Evolutionary conservation across 768 basidiomycete species (phyloP).

Genomic region (Sistotremastrum suecicum): DNA sequence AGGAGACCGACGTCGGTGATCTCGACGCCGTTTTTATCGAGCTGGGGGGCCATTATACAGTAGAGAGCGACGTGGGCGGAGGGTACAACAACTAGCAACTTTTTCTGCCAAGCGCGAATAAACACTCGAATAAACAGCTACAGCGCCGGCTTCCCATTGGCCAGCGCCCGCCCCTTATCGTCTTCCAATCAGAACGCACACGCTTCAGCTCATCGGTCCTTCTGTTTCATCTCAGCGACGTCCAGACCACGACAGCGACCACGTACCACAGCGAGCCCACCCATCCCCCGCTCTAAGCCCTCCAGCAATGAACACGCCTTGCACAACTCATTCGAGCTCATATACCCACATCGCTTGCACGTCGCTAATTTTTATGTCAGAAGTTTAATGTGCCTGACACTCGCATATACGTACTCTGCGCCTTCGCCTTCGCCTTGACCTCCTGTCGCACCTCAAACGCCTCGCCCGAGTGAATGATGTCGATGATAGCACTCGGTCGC

Average conservation of each 20-base stretch:
- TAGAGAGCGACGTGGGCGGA: slow-evolving; percentile 1
- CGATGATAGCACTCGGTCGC: slow-evolving; percentile 89
- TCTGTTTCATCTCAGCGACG: too few relatives aligned
- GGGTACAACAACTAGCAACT: not conserved
- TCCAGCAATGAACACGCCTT: slow-evolving; percentile 88
- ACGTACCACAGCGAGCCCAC: slow-evolving; percentile 17
- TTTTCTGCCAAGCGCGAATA: too few relatives aligned
- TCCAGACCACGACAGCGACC: not conserved
- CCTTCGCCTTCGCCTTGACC: slow-evolving; percentile 70
- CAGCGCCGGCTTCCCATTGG: too few relatives aligned
- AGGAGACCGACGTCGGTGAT: slow-evolving; percentile 72
- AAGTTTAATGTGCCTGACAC: slow-evolving; percentile 1
- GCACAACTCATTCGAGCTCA: slow-evolving; percentile 93
- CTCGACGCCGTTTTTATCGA: slow-evolving; percentile 63
- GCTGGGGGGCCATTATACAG: slow-evolving; percentile 20
- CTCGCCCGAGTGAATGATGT: slow-evolving; percentile 95
- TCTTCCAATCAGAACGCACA: too few relatives aligned
- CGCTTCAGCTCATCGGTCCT: too few relatives aligned
- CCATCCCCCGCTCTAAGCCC: slow-evolving; percentile 78
- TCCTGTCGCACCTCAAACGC: slow-evolving; percentile 78
- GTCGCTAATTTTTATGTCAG: slow-evolving; percentile 39
- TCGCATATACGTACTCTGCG: slow-evolving; percentile 50
- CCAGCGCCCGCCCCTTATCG: too few relatives aligned
- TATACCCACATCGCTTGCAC: slow-evolving; percentile 86
- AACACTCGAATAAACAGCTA: too few relatives aligned